Evolutionary conservation across 225 moss, liverwort and hornwort genomes (phyloP).

Genomic region (Antitrichia curtipendula): DNA sequence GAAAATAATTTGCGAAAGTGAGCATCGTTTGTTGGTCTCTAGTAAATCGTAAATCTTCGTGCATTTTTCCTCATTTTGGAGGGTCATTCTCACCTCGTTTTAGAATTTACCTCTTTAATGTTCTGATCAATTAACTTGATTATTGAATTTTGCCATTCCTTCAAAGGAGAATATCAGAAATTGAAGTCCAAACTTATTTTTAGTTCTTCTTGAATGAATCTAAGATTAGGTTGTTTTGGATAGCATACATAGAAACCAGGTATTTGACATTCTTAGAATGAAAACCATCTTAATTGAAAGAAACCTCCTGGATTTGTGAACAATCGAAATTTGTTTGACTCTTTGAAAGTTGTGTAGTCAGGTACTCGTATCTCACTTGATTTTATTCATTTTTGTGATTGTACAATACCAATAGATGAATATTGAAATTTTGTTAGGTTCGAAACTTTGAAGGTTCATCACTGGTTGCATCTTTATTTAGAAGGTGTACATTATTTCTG

Average conservation of each 20-base stretch:
- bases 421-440: neutral
- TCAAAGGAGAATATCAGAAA: neutral
- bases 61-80: neutral
- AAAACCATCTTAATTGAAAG: neutral
- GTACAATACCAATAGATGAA: neutral
- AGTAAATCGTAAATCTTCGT: neutral
- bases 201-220: neutral
- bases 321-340: neutral
- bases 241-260: neutral
- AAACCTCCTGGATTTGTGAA: neutral
- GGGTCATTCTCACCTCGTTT: neutral
- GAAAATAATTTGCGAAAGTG: slow-evolving; percentile 36
- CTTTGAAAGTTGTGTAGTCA: neutral
- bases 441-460: neutral
- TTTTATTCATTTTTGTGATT: neutral
- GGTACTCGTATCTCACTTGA: neutral
- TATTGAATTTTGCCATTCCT: neutral
- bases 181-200: neutral
- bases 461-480: neutral
- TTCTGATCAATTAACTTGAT: neutral
- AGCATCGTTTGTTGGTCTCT: neutral
- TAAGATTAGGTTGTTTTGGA: neutral
- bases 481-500: too few relatives aligned
- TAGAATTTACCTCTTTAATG: neutral
- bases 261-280: neutral